phyloP scores from a whole-genome alignment of 306 rosid species.

The Castanopsis chinensis region DNA sequence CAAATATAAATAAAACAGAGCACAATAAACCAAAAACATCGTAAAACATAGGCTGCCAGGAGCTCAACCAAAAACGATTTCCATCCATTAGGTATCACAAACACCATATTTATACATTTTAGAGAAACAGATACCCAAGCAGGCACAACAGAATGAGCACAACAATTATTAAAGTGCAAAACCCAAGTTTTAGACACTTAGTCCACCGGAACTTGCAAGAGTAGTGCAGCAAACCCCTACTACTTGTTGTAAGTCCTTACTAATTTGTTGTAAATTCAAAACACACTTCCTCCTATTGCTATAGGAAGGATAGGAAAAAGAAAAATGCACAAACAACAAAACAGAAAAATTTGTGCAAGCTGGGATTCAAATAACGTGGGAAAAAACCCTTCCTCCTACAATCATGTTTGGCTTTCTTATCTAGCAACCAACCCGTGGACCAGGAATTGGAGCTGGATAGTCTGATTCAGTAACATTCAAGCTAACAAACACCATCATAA shows the following conservation, averaged over 20 bases:
- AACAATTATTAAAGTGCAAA: too few relatives aligned
- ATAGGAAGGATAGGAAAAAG: too few relatives aligned
- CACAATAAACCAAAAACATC: neutral
- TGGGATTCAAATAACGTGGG: too few relatives aligned
- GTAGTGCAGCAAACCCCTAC: neutral
- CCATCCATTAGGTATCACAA: neutral
- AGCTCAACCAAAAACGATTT: neutral
- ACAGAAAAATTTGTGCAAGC: too few relatives aligned
- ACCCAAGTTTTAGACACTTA: too few relatives aligned
- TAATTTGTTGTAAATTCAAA: neutral
- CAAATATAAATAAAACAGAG: neutral
- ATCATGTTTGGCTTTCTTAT: too few relatives aligned
- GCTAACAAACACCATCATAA: neutral
- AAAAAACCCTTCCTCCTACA: too few relatives aligned
- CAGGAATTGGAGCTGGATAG: neutral
- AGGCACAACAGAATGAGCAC: too few relatives aligned
- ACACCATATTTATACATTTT: neutral
- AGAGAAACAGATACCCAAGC: neutral
- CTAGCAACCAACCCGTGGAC: neutral
- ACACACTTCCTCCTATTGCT: neutral
- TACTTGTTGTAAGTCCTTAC: neutral
- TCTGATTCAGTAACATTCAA: neutral
- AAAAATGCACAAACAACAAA: too few relatives aligned
- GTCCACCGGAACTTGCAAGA: neutral
- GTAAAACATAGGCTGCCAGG: neutral